Conservation (phyloP, 1,284 basidiomycete genomes). For the Porodaedalea pini region DNA sequence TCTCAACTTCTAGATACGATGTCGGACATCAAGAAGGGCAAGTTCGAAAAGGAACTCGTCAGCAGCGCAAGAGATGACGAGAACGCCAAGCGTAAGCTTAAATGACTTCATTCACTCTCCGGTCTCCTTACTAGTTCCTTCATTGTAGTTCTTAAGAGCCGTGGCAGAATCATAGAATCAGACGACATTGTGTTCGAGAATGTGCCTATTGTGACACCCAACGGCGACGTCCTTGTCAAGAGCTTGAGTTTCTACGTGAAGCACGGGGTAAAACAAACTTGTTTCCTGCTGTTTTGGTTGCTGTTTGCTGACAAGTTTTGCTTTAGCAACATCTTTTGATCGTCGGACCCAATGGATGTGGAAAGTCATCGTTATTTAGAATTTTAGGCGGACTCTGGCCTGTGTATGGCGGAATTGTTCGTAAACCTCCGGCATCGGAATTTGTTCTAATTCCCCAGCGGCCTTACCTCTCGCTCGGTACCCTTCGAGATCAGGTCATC, state of each 20-base stretch:
- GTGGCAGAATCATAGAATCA: conserved; percentile 78
- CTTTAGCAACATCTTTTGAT: conserved; percentile 83
- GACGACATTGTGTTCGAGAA: conserved; percentile 89
- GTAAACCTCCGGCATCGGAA: conserved; percentile 84
- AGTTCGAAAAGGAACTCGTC: conserved; percentile 87
- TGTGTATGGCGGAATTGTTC: conserved; percentile 90
- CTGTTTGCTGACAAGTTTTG: neutral
- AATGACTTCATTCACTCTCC: conserved; percentile 17
- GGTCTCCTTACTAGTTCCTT: conserved; percentile 7
- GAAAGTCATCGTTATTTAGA: conserved; percentile 89
- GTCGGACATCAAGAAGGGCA: conserved; percentile 80
- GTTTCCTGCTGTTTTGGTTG: conserved; percentile 4
- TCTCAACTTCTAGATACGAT: conserved; percentile 89
- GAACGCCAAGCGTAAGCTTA: conserved; percentile 76
- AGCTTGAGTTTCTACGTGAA: conserved; percentile 87
- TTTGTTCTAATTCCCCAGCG: conserved; percentile 97
- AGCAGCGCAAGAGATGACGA: conserved; percentile 74
- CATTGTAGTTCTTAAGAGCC: conserved; percentile 67
- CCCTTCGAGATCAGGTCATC: conserved; percentile 88
- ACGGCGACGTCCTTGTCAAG: conserved; percentile 87
- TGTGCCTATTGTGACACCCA: conserved; percentile 95
- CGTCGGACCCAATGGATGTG: conserved; percentile 90
- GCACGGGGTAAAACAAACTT: conserved; percentile 65
- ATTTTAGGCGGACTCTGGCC: conserved; percentile 98
- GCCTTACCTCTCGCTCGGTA: conserved; percentile 91